Evolutionary conservation across 345 rosid species (phyloP), one percentile per base, ranked within the genome.

Genomic region (Gossypium ekmanianum): DNA sequence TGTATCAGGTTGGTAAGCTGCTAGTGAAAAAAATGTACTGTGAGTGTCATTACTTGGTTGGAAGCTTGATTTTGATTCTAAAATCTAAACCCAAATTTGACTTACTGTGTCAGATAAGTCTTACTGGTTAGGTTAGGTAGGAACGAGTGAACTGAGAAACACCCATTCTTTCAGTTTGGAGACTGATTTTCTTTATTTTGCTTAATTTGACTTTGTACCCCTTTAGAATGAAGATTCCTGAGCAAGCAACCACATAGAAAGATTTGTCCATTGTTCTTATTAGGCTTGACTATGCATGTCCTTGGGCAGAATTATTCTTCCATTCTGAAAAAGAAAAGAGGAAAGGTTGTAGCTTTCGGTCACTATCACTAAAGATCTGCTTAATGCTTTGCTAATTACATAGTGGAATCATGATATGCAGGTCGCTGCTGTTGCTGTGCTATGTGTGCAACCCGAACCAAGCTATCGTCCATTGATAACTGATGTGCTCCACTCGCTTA

Each of bases 381-480:
- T 73, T 45, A 17, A 1, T 47, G 13, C 14, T 51, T 52, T 17
- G 11, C 12, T n/a, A 55, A 54, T 12, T 67, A 13, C 51, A 45
- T 45, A 9, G 24, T 65, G 64, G 59, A 27, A 52, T 43, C 43
- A 12, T 76, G 9, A 47, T 45, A 34, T 87, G 83, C 83, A 94
- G 98, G 97, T 93, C 39, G 99, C 99, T 0, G 99, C 99, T 44
- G 96, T 95, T 63, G 96, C 99, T 39, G 89, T 95, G 43, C 80
- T 95, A 72, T 95, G 98, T 67, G 88, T 95, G 79, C 99, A 95
- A 80, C 92, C 98, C 4, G 98, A 95, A 76, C 97, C 98, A 17
- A 85, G 93, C 66, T 95, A 95, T 66, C 89, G 99, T 0, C 98
- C 98, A 0, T 84, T 94, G 73, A 92, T 94, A 45, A 89, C 90